A percentile compares a stretch with the other conserved stretches of the same genome.
These are phyloP conservation scores for Pseudonitzschia multiseries DNA, from an alignment of 108 stramenopile genomes.

Conservation along the genomic window DNA sequence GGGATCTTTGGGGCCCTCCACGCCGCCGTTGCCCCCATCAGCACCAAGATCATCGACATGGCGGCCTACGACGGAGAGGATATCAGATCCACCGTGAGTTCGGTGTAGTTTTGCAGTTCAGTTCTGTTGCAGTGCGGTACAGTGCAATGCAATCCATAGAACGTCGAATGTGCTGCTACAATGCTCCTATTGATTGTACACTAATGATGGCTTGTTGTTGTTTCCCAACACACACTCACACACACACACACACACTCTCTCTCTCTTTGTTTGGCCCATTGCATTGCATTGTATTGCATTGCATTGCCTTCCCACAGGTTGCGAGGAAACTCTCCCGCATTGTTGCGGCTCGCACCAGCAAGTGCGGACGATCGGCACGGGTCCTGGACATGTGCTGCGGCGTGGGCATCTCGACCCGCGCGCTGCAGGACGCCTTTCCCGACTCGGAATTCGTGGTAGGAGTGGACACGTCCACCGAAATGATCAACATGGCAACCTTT, in stretches of 20 bases:
- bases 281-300: too few species aligned
- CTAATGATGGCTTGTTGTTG: too few species aligned
- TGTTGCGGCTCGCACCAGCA: conserved; percentile 13
- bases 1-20: conserved; percentile 54
- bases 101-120: too few species aligned
- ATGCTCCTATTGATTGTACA: too few species aligned
- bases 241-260: too few species aligned
- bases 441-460: conserved; percentile 62
- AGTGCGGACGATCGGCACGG: conserved; percentile 35
- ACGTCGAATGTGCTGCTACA: too few species aligned
- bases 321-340: conserved; percentile 1
- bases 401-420: conserved; percentile 80
- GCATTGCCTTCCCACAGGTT: not conserved
- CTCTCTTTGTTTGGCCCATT: not conserved
- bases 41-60: conserved; percentile 76
- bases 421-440: conserved; percentile 64
- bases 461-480: conserved; percentile 76
- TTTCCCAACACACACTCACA: too few species aligned
- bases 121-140: not conserved
- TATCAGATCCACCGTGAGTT: conserved; percentile 45
- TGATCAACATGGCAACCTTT: conserved; percentile 73
- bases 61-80: conserved; percentile 75
- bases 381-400: conserved; percentile 81
- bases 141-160: too few species aligned
- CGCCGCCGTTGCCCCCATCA: conserved; percentile 72